Base-by-base conservation (phyloP, 2,329 filamentous ascomycete genomes). In the Thelonectria olida region DNA sequence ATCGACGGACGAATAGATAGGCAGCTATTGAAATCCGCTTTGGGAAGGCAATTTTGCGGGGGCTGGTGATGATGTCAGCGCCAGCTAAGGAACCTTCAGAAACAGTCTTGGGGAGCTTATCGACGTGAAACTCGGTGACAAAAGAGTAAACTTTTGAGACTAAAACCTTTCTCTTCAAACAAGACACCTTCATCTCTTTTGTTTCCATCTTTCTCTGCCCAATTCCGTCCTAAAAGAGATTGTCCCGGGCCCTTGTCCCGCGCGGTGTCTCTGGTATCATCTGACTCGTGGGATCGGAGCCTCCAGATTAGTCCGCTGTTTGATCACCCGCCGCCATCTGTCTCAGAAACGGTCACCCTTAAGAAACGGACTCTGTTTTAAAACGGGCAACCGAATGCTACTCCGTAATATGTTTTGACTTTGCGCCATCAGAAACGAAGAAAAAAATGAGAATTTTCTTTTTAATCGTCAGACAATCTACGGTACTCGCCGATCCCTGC, bases 51-150 rank as follows among this genome's bases (percentile, higher is more conserved):
- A 20, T 20, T 34, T 54, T 54, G 39, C 39, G 38, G 50, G 50
- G 50, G 13, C 2, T 28, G 4, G 38, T 8, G 51, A 54, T 54
- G 51, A 54, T 45, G 39, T 54, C 39, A 54, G 50, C 31, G 17
- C 22, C 6, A 39, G 22, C 31, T 15, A 20, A 45, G 41, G 41
- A 17, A 10, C 36, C n/a, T 39, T 39, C 12, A 39, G 36, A 39
- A 39, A 39, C 17, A 13, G 10, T 13, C 28, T 10, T 13, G 9
- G 13, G 28, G 4, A 31, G 10, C 28, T 31, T 31, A 13, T 31
- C 28, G 28, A 31, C 7, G 28, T 31, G 28, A 31, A 31, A 31
- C 28, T 31, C 27, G 6, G 27, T 28, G 10, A 28, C 27, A 28
- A 7, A 28, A 6, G 10, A 6, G 3, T 8, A 31, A 31, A 12